These are phyloP conservation scores for Coprinellus aureogranulatus DNA, from an alignment of 768 basidiomycete genomes.

Conservation along the genomic window DNA sequence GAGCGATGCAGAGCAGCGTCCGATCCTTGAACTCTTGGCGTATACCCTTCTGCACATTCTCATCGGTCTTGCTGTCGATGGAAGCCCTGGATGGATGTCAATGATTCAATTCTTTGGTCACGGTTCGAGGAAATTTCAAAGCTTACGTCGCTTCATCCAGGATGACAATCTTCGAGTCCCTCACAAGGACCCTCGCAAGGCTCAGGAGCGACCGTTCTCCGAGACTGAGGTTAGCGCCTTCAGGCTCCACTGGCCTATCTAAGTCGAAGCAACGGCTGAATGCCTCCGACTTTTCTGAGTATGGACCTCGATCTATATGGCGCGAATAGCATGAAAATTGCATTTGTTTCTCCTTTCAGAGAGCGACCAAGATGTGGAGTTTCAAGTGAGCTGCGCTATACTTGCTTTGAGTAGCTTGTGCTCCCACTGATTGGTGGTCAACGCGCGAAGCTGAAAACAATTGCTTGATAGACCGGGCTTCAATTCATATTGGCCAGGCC, in stretches of 20 bases:
- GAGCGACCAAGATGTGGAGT: too few species aligned
- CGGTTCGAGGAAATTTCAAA: not conserved
- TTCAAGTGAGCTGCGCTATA: too few species aligned
- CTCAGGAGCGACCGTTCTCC: constrained; percentile 72
- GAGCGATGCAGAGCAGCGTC: constrained; percentile 76
- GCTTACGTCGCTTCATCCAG: constrained; percentile 71
- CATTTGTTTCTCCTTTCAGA: too few species aligned
- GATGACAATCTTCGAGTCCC: constrained; percentile 70
- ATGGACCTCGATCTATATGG: too few species aligned
- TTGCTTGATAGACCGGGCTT: too few species aligned
- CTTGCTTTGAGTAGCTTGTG: too few species aligned
- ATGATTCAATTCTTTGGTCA: constrained; percentile 4
- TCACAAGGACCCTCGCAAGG: constrained; percentile 76
- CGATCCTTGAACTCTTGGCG: constrained; percentile 66
- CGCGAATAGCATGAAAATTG: too few species aligned
- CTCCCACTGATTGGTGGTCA: too few species aligned
- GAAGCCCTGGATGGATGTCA: constrained; percentile 41
- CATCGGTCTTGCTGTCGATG: constrained; percentile 75
- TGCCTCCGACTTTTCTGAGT: constrained; percentile 35
- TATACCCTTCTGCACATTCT: constrained; percentile 79
- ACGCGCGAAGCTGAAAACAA: too few species aligned
- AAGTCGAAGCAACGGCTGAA: constrained; percentile 57
- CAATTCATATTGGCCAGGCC: too few species aligned
- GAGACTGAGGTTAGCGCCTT: constrained; percentile 71
- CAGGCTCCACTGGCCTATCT: constrained; percentile 70